A percentile compares a stretch with the other conserved stretches of the same genome.
phyloP scores from a whole-genome alignment of 2,329 filamentous ascomycete species.

The Trichoderma sp. region DNA sequence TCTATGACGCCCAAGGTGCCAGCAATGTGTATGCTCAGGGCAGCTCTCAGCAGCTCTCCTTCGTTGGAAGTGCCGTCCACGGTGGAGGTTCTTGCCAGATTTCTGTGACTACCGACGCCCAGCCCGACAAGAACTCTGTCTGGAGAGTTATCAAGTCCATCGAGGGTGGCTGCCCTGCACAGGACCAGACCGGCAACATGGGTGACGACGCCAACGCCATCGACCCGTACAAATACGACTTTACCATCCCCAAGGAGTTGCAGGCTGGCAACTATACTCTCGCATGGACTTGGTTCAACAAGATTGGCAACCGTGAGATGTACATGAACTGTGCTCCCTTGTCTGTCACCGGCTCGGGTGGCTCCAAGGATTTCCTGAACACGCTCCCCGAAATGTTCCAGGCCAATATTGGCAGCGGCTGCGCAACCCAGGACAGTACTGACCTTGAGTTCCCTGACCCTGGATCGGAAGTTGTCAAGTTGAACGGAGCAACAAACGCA shows the following conservation, averaged over 20 bases:
- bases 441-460: constrained; percentile 65
- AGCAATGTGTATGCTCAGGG: constrained; percentile 59
- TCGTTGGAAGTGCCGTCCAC: constrained; percentile 75
- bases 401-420: constrained; percentile 45
- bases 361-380: constrained; percentile 55
- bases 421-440: no score
- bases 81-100: constrained; percentile 93
- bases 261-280: constrained; percentile 76
- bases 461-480: constrained; percentile 39
- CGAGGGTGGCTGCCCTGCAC: constrained; percentile 78
- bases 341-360: constrained; percentile 58
- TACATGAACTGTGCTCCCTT: constrained; percentile 95
- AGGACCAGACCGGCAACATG: constrained; percentile 58
- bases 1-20: constrained; percentile 47
- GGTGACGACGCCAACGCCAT: constrained; percentile 45
- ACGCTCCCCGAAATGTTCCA: constrained; percentile 71
- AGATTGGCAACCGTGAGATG: constrained; percentile 88
- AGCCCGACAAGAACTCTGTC: constrained; percentile 63
- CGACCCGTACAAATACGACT: constrained; percentile 63
- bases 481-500: no score
- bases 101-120: constrained; percentile 75
- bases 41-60: constrained; percentile 52
- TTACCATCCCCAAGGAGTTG: constrained; percentile 70
- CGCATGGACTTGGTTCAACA: constrained; percentile 96
- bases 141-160: constrained; percentile 93